Base-by-base conservation (phyloP, 305 asterid genomes). In the Fraxinus dipetala region DNA sequence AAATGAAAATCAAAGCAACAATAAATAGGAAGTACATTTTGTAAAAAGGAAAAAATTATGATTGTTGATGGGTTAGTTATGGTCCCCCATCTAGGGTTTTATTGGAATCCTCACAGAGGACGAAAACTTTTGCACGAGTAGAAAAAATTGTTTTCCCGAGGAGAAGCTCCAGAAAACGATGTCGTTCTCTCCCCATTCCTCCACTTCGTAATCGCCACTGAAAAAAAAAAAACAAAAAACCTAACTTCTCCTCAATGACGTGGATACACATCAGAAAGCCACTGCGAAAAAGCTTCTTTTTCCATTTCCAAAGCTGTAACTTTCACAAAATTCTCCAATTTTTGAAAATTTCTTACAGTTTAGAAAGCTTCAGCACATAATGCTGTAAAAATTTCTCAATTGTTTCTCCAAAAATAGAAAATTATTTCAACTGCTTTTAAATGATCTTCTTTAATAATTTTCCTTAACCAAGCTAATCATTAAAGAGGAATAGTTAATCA, bases 21-120 rank as follows among this genome's bases (percentile, higher is more conserved):
- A 30, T 31, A 14, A 31, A 18, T 65, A 11, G 31, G 35, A 65
- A 65, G 20, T 26, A 54, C 32, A 22, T 30, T 35, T 16, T 72
- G 24, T 51, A 16, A 51, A 51, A 51, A 51, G 31, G 7, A 56
- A 31, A 82, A 20, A 10, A 13, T 18, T 24, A 30, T 74, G 48
- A 75, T 74, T 56, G 83, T 76, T 75, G 84, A 56, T 56, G 22
- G 80, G 80, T 73, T 73, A 81, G 84, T 59, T 75, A 76, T 75
- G 84, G 84, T 75, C 84, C 84, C 83, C 80, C 67, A 59, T 56
- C 48, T 81, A 81, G 84, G 80, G 83, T 81, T 81, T 74, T 78
- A 81, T 81, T 56, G 83, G 76, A 81, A 81, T 59, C 76, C 67
- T 18, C 80, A 61, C 67, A 75, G 83, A 59, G 69, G 80, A 74